Evolutionary conservation across 2,329 filamentous ascomycete species (phyloP).

Genomic region (Calonectria henricotiae): DNA sequence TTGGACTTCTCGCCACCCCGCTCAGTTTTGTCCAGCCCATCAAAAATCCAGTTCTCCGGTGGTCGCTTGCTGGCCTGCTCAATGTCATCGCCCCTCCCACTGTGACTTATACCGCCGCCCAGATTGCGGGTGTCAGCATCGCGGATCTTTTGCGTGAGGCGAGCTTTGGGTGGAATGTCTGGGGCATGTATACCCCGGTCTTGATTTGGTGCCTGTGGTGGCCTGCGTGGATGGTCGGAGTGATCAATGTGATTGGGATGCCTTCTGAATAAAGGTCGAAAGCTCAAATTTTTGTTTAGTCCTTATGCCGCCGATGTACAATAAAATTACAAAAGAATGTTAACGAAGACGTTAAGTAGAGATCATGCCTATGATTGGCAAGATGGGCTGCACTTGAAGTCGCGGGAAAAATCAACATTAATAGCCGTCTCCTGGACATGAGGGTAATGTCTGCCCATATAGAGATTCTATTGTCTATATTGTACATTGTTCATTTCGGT

Average conservation of each 20-base stretch:
- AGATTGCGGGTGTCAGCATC: constrained; percentile 61
- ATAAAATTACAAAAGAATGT: neutral
- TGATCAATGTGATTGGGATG: constrained; percentile 68
- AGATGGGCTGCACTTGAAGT: constrained; percentile 19
- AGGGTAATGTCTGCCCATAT: constrained; percentile 44
- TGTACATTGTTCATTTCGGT: constrained; percentile 51
- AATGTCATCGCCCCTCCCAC: constrained; percentile 76
- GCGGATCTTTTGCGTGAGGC: constrained; percentile 78
- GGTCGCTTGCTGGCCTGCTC: constrained; percentile 68
- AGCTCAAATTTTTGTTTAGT: neutral
- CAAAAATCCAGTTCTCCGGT: constrained; percentile 58
- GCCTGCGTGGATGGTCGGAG: constrained; percentile 87
- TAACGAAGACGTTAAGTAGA: neutral
- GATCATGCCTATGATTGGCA: neutral
- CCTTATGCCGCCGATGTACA: constrained; percentile 9
- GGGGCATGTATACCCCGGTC: constrained; percentile 90
- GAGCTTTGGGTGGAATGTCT: constrained; percentile 90
- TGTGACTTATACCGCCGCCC: constrained; percentile 67
- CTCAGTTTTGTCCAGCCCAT: constrained; percentile 80
- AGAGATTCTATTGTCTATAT: constrained; percentile 53
- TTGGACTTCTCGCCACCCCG: constrained; percentile 85
- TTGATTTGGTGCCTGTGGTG: constrained; percentile 97
- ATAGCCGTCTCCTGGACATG: constrained; percentile 46
- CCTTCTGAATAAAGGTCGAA: constrained; percentile 40
- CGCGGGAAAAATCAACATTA: constrained; percentile 45